Percentiles rank a stretch among this genome's conserved stretches.
phyloP scores from a whole-genome alignment of 306 rosid genomes.

The Alnus rubra region DNA sequence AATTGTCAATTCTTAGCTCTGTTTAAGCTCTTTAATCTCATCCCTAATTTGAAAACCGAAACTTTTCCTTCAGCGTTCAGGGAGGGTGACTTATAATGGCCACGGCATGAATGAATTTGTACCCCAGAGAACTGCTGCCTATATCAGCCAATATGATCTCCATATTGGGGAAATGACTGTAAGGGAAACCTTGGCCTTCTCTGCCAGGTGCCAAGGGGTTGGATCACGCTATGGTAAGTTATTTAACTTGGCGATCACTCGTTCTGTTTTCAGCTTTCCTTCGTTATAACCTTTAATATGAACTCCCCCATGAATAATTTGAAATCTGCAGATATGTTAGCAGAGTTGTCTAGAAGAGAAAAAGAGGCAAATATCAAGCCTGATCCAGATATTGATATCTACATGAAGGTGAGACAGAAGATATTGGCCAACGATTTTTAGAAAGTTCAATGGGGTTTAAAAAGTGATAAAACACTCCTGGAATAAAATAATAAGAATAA shows the following conservation, averaged over 20 bases:
- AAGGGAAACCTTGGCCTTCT: conserved; percentile 54
- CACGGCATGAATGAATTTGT: conserved; percentile 51
- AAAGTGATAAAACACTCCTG: no score
- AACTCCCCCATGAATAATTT: neutral
- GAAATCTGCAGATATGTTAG: conserved; percentile 34
- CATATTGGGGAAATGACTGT: conserved; percentile 59
- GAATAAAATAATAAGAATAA: no score
- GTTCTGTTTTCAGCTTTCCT: neutral
- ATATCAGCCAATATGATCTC: conserved; percentile 51
- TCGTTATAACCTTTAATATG: neutral
- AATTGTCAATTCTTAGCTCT: neutral
- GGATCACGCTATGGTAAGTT: conserved; percentile 56
- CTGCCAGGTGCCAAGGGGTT: conserved; percentile 66
- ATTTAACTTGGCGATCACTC: neutral
- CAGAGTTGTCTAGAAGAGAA: conserved; percentile 55
- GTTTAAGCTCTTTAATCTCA: neutral
- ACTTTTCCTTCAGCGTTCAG: conserved; percentile 33
- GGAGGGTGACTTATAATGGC: conserved; percentile 52
- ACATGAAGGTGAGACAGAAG: conserved; percentile 42
- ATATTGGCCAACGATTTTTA: neutral
- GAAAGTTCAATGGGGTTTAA: no score
- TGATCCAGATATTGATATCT: conserved; percentile 45
- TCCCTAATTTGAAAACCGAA: neutral
- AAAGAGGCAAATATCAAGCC: conserved; percentile 42
- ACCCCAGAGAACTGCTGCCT: conserved; percentile 51